Evolutionary conservation across 352 stramenopile species (phyloP), one percentile per base, ranked within the genome.

Genomic region (Globisporangium orthogonon): DNA sequence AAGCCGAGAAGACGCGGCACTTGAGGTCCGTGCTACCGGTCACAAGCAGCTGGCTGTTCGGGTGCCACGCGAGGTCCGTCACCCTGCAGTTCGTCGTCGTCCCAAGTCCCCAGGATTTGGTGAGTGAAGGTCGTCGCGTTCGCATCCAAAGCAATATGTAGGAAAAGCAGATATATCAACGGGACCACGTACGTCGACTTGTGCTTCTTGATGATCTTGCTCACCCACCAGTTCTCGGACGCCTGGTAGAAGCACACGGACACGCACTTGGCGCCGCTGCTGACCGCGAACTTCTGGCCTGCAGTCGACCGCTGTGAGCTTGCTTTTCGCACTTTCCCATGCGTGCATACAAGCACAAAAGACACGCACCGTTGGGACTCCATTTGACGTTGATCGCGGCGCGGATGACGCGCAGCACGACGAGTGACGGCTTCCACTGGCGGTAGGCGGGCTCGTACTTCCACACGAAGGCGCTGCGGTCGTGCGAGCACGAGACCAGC

Each of bases 171-270:
- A 47, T 23, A 52, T 39, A 60, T 14, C 60, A 31, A 28, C 4
- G 13, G 23, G 52, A 28, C 6, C 17, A 96, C 72, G 56, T 91
- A 94, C 84, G 93, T 97, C 40, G 86, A 97, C 77, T 98, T 98
- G 79, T 98, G 90, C 65, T 97, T 97, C 71, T 98, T 98, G 73
- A 98, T 97, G 67, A 97, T 96, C 77, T 98, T 98, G 61, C 78
- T 91, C 54, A 98, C 83, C 91, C 94, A 98, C 93, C 93, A 98
- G 71, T 98, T 94, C 63, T 97, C 90, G 7, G 74, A 65, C 37
- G 74, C 74, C 67, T 98, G 87, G 63, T 97, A 97, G 61, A 89
- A 93, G 65, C 91, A 98, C 47, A 98, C 88, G 0, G 93, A 93
- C 28, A 98, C 89, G 60, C 86, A 95, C 71, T 98, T 98, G 61